Evolutionary conservation across 2,329 filamentous ascomycete genomes (phyloP).

Genomic region (Aspergillus alliaceus): DNA sequence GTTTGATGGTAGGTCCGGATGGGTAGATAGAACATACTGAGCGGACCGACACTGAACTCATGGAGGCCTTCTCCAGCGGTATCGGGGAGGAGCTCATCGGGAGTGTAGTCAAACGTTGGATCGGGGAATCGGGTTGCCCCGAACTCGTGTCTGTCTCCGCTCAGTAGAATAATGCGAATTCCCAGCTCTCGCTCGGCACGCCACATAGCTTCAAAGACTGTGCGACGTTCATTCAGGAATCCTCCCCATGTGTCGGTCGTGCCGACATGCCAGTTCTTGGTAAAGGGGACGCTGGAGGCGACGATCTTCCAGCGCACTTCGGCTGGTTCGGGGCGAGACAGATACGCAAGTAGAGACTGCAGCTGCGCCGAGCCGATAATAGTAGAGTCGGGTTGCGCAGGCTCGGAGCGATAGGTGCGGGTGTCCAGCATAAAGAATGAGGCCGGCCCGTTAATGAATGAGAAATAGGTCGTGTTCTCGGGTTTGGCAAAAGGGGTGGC

Average conservation of each 20-base stretch:
- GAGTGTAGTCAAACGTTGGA: conserved; percentile 23
- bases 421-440: conserved; percentile 96
- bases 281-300: conserved; percentile 88
- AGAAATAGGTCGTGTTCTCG: conserved; percentile 75
- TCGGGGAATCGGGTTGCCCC: conserved; percentile 76
- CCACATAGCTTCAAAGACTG: conserved; percentile 90
- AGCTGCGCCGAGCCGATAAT: conserved; percentile 85
- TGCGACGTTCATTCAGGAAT: conserved; percentile 76
- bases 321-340: conserved; percentile 68
- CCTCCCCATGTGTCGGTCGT: conserved; percentile 91
- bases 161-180: conserved; percentile 77
- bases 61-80: conserved; percentile 55
- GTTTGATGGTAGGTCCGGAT: conserved; percentile 78
- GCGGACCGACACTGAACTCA: conserved; percentile 87
- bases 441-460: conserved; percentile 85
- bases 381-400: conserved; percentile 62
- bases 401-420: conserved; percentile 72
- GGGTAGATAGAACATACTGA: conserved; percentile 93
- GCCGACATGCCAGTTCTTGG: conserved; percentile 94
- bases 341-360: conserved; percentile 73
- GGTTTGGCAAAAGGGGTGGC: conserved; percentile 50
- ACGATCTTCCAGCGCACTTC: conserved; percentile 94
- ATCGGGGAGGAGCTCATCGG: conserved; percentile 19
- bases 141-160: conserved; percentile 95
- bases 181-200: conserved; percentile 69